phyloP scores from a whole-genome alignment of 345 rosid genomes.

The Salix purpurea region DNA sequence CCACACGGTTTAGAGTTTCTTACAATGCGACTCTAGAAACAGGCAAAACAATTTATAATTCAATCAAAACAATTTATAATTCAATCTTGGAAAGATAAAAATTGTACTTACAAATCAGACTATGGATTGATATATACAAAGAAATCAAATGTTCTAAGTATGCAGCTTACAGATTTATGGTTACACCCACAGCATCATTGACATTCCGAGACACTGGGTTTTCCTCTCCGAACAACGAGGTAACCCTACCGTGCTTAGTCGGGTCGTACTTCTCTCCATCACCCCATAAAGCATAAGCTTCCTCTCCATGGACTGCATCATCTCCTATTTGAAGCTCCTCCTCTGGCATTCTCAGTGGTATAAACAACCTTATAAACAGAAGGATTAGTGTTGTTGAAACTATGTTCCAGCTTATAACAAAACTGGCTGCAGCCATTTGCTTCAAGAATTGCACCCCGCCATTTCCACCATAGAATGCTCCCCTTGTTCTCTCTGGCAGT shows the following conservation, averaged over 20 bases:
- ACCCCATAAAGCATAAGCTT: constrained; percentile 97
- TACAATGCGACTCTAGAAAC: background rate
- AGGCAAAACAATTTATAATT: background rate
- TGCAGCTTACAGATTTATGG: constrained; percentile 48
- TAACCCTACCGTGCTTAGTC: constrained; percentile 40
- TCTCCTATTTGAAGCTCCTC: constrained; percentile 77
- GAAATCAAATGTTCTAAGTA: background rate
- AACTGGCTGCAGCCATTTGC: constrained; percentile 71
- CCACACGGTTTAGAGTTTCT: no score
- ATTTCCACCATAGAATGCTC: constrained; percentile 72
- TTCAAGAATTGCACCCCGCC: constrained; percentile 65
- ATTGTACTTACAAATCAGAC: background rate
- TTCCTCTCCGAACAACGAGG: constrained; percentile 29
- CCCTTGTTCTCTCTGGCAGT: constrained; percentile 45
- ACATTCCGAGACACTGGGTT: constrained; percentile 42
- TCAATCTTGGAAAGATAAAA: background rate
- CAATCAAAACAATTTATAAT: background rate
- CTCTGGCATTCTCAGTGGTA: constrained; percentile 82
- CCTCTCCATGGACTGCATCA: constrained; percentile 92
- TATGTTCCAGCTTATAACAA: constrained; percentile 66
- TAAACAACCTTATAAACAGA: constrained; percentile 46
- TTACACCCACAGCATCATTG: constrained; percentile 69
- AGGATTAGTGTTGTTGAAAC: constrained; percentile 58
- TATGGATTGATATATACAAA: background rate
- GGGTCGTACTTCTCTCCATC: constrained; percentile 91